Base-by-base conservation (phyloP, 2,329 filamentous ascomycete genomes). In the Aureobasidium pullulans region DNA sequence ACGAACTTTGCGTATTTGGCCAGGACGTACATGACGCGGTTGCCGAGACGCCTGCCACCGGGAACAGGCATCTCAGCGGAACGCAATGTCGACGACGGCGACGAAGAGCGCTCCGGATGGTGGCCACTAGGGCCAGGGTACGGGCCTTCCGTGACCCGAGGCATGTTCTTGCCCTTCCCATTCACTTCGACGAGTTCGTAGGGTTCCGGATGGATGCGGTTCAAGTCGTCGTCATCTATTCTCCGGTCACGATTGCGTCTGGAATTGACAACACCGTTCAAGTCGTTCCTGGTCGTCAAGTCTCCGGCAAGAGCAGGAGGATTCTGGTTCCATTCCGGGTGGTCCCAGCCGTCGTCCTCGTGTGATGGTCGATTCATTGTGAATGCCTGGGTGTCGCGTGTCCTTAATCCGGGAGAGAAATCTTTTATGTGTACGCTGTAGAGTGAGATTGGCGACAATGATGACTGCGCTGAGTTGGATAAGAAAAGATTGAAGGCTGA, bases 321-420 rank as follows among this genome's bases (percentile, higher is more conserved):
- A 63, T 77, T 86, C 70, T 87, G 84, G 66, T 87, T 87, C 73
- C 79, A 84, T 54, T 81, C 77, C 50, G 54, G 54, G 23, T 57
- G 74, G 52, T 77, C 69, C 32, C 77, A 75, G 60, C 82, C 77
- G 10, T 74, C 73, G 62, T 87, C 84, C 34, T 78, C 82, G 64
- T 82, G 76, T 6, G 84, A 86, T 60, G 84, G 84, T 69, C 84
- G 85, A 67, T 87, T 87, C 84, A 87, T 87, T 57, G 54, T 57
- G 43, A 4, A 40, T 40, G 31, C 31, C 15, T 19, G 10, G 13
- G 43, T 57, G 54, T 57, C 54, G 54, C 54, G 54, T 57, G 54
- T 48, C 28, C 43, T 57, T 57, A 19, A 34, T 57, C 28, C 15
- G 32, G 36, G 29, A 13, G n/a, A 40, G 29, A 46, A 39, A 34